Evolutionary conservation across 2,329 filamentous ascomycete species (phyloP), one percentile per base, ranked within the genome.

Genomic region (Emydomyces testavorans): DNA sequence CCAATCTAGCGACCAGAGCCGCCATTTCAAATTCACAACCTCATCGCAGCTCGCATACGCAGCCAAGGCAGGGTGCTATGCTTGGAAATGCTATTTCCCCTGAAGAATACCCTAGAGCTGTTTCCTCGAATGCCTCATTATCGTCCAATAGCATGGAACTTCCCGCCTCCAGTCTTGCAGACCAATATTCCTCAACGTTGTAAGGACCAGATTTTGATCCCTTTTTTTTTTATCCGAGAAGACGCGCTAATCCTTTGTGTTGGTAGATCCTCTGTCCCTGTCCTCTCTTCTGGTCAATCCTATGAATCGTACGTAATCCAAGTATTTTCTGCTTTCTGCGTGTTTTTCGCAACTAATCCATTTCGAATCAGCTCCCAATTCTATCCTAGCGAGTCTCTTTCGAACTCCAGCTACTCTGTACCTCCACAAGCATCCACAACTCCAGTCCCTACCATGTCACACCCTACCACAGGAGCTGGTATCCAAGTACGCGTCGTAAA

Each of bases 401-500:
- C 21, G 37, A 23, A 23, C 15, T 21, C 44, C 2, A 43, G 10
- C 20, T 36, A 46, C 15, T 26, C 40, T 18, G 10, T 46, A 21
- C n/a, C 42, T 11, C 24, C 38, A 13, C 24, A 35, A 21, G 16
- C 39, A 36, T 35, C 41, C n/a, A 28, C 47, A 15, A 48, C 42
- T 13, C 26, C 31, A 10, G 32, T 40, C 28, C 29, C 43, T 32
- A 35, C 48, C 24, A 39, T 35, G 18, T 48, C 45, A 34, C 36
- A 29, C 36, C 47, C 38, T 11, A 53, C 62, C 7, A 60, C 65
- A 48, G 66, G 67, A 18, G 79, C 45, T 3, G 26, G 45, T 28
- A 47, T 47, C 28, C 45, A 47, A 54, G 79, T 85, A 32, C 75
- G 84, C 50, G 78, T 88, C 13, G 74, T 88, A 15, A 82, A 84